Conservation (phyloP, 2,329 filamentous ascomycete genomes). For the Botrytis fragariae region DNA sequence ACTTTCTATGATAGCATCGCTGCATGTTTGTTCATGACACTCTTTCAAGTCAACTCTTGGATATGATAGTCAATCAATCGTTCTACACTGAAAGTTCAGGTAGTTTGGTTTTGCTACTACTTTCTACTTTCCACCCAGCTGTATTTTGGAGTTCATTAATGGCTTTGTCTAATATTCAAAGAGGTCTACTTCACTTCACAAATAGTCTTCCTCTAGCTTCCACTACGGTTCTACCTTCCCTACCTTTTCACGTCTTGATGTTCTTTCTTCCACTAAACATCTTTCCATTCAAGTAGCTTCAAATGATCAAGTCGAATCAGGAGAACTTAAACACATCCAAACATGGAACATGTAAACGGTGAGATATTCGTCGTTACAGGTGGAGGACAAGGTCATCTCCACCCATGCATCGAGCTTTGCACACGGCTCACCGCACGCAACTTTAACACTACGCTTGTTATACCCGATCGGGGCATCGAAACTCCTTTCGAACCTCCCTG, state of each 20-base stretch:
- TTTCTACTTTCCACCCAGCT: background rate
- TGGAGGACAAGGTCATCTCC: background rate
- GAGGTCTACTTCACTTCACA: background rate
- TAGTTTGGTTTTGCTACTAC: background rate
- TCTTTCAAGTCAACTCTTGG: background rate
- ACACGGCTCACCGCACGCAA: background rate
- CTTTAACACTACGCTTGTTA: background rate
- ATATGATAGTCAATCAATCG: background rate
- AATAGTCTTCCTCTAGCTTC: background rate
- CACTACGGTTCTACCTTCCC: background rate
- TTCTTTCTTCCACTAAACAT: background rate
- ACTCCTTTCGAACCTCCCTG: background rate
- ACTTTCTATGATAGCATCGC: background rate
- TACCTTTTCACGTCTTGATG: background rate
- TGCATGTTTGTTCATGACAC: too few species aligned
- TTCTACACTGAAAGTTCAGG: background rate
- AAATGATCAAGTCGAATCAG: background rate
- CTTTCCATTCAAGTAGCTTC: background rate
- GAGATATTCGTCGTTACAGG: background rate
- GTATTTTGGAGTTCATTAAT: background rate
- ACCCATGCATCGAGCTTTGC: background rate
- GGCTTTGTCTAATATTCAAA: background rate
- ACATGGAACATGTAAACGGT: background rate
- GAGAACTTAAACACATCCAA: background rate
- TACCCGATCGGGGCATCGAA: background rate